Conservation (phyloP, 169 alveolate genomes). For the Cryptosporidium viatorum region DNA sequence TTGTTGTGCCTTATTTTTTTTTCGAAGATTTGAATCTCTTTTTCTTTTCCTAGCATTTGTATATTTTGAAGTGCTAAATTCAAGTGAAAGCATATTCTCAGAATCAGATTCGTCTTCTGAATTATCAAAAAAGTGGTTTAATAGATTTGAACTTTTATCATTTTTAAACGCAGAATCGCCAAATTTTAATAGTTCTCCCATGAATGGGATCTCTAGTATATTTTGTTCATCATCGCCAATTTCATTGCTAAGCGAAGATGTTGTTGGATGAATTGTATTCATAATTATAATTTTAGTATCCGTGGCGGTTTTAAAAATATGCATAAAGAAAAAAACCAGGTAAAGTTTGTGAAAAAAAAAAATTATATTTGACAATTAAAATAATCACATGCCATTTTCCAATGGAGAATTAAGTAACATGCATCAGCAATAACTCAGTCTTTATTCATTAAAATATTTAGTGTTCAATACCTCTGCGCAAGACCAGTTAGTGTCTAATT, state of each 20-base stretch:
- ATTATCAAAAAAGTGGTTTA: neutral
- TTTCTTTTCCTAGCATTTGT: slow-evolving; percentile 31
- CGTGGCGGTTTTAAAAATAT: slow-evolving; percentile 4
- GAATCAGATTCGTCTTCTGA: slow-evolving; percentile 49
- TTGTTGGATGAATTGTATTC: slow-evolving; percentile 37
- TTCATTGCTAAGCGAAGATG: slow-evolving; percentile 18
- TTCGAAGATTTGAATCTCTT: neutral
- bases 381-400: neutral
- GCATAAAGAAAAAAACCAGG: neutral
- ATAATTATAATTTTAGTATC: neutral
- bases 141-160: neutral
- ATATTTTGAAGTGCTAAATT: neutral
- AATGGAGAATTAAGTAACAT: too few relatives aligned
- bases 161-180: neutral
- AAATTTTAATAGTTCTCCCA: neutral
- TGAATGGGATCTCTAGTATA: neutral
- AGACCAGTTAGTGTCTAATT: slow-evolving; percentile 28
- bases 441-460: slow-evolving; percentile 10
- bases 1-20: slow-evolving; percentile 8
- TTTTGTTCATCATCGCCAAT: neutral
- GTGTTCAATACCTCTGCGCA: slow-evolving; percentile 35
- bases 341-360: neutral
- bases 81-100: slow-evolving; percentile 33
- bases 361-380: neutral
- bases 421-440: neutral